Evolutionary conservation across 2,329 filamentous ascomycete genomes (phyloP).

Genomic region (Pezicula carpinea): DNA sequence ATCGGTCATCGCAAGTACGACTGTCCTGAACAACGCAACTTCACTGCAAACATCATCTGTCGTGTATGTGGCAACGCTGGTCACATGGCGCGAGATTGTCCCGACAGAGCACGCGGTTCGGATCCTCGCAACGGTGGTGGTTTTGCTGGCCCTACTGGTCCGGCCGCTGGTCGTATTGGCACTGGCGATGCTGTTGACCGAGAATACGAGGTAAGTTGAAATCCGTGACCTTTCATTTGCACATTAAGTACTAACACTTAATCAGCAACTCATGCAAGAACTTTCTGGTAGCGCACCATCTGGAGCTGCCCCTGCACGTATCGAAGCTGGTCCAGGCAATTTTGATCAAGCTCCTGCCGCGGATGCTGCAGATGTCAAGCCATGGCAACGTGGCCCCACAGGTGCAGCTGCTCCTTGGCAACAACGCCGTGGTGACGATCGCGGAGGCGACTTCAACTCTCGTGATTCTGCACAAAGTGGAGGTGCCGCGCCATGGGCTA

Average conservation of each 20-base stretch:
- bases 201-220: constrained; percentile 78
- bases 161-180: constrained; percentile 61
- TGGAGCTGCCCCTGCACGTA: constrained; percentile 65
- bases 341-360: constrained; percentile 44
- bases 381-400: constrained; percentile 84
- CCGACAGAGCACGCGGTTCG: constrained; percentile 77
- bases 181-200: constrained; percentile 81
- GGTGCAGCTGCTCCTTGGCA: constrained; percentile 79
- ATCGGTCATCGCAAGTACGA: constrained; percentile 99
- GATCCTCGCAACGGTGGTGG: constrained; percentile 83
- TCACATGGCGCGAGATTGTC: constrained; percentile 97
- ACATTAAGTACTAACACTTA: constrained; percentile 30
- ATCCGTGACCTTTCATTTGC: not conserved
- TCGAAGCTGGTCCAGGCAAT: constrained; percentile 75
- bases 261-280: constrained; percentile 93
- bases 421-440: constrained; percentile 38
- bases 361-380: constrained; percentile 60
- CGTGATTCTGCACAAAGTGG: constrained; percentile 30
- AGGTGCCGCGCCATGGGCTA: constrained; percentile 55
- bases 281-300: constrained; percentile 68
- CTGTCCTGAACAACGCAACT: constrained; percentile 95
- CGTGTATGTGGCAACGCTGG: constrained; percentile 96
- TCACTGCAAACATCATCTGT: constrained; percentile 98
- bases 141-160: constrained; percentile 35
- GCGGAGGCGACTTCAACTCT: constrained; percentile 35